Conservation (phyloP, 148 eudicot genomes). For the Mesembryanthemum crystallinum region DNA sequence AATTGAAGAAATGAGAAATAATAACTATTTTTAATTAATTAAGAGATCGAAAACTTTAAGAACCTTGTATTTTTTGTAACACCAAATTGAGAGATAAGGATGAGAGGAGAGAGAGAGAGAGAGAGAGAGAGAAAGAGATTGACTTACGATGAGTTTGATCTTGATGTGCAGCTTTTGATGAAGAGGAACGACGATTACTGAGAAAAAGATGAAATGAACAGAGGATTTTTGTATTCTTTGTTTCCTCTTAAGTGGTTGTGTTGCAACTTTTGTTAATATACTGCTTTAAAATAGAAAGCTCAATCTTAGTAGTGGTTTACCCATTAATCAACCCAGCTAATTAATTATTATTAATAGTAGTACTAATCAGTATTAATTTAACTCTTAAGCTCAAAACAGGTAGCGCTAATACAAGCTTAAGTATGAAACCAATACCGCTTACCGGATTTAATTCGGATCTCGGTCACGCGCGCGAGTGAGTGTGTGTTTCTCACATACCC, state of each 20-base stretch:
- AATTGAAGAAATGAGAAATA: background rate
- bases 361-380: background rate
- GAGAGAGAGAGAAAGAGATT: constrained; percentile 7
- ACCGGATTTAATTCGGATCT: background rate
- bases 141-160: constrained; percentile 26
- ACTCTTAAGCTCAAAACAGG: constrained; percentile 21
- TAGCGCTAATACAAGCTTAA: constrained; percentile 18
- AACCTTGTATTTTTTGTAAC: background rate
- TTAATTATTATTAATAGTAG: background rate
- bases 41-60: background rate
- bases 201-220: background rate
- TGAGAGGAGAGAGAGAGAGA: constrained; percentile 1
- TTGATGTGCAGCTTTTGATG: constrained; percentile 31
- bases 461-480: constrained; percentile 8
- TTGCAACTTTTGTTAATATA: constrained; percentile 8
- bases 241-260: background rate
- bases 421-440: constrained; percentile 21
- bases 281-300: constrained; percentile 14
- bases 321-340: constrained; percentile 9
- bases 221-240: background rate
- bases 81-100: background rate
- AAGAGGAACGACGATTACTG: constrained; percentile 14
- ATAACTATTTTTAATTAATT: background rate
- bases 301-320: background rate
- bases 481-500: too few relatives aligned